These are phyloP conservation scores for Trichoderma afroharzianum DNA, from an alignment of 2,329 filamentous ascomycete species.

Conservation along the genomic window DNA sequence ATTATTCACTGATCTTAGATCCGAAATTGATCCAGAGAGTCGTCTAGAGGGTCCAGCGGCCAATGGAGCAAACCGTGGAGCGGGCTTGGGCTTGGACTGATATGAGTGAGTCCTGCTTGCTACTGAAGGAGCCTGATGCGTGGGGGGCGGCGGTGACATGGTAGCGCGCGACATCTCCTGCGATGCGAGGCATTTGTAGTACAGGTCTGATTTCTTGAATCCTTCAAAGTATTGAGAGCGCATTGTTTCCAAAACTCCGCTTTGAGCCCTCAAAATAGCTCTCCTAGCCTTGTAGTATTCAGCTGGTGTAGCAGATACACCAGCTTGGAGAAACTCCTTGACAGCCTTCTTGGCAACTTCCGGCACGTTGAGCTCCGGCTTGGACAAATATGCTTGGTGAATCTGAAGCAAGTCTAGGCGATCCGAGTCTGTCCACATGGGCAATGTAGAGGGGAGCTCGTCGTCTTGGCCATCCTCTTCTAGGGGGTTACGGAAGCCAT, in stretches of 20 bases:
- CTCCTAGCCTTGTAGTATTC: constrained; percentile 82
- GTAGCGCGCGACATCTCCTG: constrained; percentile 61
- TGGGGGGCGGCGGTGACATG: constrained; percentile 21
- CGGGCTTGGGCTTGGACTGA: constrained; percentile 42
- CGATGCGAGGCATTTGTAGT: constrained; percentile 91
- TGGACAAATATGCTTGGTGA: constrained; percentile 81
- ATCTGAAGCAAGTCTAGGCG: constrained; percentile 87
- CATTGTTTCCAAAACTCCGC: constrained; percentile 78
- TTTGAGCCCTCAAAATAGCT: constrained; percentile 78
- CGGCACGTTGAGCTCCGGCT: constrained; percentile 74
- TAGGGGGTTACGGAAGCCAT: constrained; percentile 89
- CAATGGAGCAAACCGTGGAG: constrained; percentile 38
- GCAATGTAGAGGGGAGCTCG: constrained; percentile 55
- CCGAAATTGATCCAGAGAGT: constrained; percentile 46
- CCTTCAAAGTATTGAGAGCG: constrained; percentile 73
- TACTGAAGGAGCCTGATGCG: constrained; percentile 23
- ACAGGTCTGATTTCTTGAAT: constrained; percentile 91
- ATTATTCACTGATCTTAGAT: constrained; percentile 39
- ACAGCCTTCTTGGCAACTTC: constrained; percentile 67
- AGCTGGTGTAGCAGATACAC: constrained; percentile 67
- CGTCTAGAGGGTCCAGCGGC: constrained; percentile 36
- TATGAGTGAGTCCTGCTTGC: constrained; percentile 33
- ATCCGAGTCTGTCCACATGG: constrained; percentile 78
- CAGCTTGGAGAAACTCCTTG: constrained; percentile 72
- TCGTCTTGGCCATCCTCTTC: constrained; percentile 68